These are phyloP conservation scores for Apiospora malaysiana DNA, from an alignment of 2,329 filamentous ascomycete species.

Conservation along the genomic window DNA sequence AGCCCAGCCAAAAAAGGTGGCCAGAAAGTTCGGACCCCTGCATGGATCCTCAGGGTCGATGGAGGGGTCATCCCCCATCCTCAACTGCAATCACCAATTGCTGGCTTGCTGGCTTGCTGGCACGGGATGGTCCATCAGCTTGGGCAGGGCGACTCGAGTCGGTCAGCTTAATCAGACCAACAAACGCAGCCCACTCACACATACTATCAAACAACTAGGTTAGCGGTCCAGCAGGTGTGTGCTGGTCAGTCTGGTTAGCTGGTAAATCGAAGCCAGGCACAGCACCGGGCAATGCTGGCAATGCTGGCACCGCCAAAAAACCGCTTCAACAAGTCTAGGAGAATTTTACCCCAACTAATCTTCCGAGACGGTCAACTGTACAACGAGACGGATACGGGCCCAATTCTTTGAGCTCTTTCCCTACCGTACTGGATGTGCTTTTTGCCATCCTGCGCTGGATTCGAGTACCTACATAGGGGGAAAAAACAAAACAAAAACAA, in stretches of 20 bases:
- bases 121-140: conserved; percentile 15
- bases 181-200: conserved; percentile 13
- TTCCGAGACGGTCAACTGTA: conserved; percentile 26
- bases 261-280: conserved; percentile 21
- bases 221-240: conserved; percentile 6
- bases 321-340: conserved; percentile 36
- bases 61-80: conserved; percentile 20
- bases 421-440: not conserved
- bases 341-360: conserved; percentile 43
- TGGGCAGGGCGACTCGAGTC: conserved; percentile 5
- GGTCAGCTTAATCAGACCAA: conserved; percentile 16
- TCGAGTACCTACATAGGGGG: not conserved
- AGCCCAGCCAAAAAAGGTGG: not conserved
- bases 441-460: not conserved
- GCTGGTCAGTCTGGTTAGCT: not conserved
- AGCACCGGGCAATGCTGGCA: not conserved
- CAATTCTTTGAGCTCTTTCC: not conserved
- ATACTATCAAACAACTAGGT: not conserved
- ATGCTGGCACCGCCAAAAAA: conserved; percentile 21
- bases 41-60: conserved; percentile 26
- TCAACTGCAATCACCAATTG: conserved; percentile 11
- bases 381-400: conserved; percentile 3
- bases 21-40: conserved; percentile 20
- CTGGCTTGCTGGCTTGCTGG: not conserved
- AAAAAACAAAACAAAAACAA: not conserved